Evolutionary conservation across 331 rosid species (phyloP).

Genomic region (Malus hybrid): DNA sequence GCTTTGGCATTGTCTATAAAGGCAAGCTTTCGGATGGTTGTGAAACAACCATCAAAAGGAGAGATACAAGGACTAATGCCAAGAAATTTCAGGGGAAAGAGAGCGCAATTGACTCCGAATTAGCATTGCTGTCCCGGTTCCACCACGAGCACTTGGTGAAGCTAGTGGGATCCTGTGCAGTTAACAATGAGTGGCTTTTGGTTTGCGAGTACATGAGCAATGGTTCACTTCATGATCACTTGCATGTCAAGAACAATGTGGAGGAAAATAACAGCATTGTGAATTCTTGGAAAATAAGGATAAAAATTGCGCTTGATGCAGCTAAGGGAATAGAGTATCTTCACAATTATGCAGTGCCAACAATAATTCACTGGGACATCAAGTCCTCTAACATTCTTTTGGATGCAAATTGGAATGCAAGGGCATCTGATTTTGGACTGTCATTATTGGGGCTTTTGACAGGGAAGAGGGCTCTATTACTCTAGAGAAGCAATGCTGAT

Average conservation of each 20-base stretch:
- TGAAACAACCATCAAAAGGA: conserved; percentile 71
- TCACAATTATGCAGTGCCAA: conserved; percentile 79
- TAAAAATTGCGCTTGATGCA: conserved; percentile 63
- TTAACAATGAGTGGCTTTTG: conserved; percentile 53
- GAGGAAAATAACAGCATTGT: conserved; percentile 25
- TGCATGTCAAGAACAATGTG: conserved; percentile 41
- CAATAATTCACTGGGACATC: conserved; percentile 72
- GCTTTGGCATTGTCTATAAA: conserved; percentile 65
- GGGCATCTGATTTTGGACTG: conserved; percentile 72
- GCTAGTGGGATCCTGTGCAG: conserved; percentile 69
- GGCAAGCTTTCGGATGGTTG: conserved; percentile 57
- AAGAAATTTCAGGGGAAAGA: conserved; percentile 61
- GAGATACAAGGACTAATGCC: conserved; percentile 30
- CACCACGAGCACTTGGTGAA: conserved; percentile 76
- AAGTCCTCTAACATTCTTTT: conserved; percentile 77
- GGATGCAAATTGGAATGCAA: conserved; percentile 60
- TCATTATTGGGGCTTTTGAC: conserved; percentile 55
- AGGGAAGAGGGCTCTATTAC: conserved; percentile 59
- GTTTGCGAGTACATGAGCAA: conserved; percentile 72
- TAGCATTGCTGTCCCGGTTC: conserved; percentile 48
- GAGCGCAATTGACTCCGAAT: conserved; percentile 59
- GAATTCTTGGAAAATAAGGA: conserved; percentile 67
- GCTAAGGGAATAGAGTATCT: conserved; percentile 82
- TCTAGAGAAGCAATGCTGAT: no score
- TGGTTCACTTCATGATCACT: conserved; percentile 59